phyloP scores from a whole-genome alignment of 2,329 filamentous ascomycete species.

The Aquanectria penicillioides region DNA sequence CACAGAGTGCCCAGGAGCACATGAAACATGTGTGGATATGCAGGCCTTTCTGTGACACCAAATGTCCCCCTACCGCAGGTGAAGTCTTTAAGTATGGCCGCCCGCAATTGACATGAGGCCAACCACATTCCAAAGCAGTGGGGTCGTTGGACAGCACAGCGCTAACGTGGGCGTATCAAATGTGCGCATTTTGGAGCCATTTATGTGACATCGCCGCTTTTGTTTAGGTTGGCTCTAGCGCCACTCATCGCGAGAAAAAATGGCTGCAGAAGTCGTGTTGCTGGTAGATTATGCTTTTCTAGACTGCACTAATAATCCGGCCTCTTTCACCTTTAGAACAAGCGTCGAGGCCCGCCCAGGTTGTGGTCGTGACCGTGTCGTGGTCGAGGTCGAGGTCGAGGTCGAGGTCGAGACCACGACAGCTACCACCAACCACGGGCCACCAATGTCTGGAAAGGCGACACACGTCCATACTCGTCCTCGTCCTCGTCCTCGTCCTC shows the following conservation, averaged over 20 bases:
- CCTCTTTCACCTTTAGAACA: not conserved
- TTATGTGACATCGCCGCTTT: slow-evolving; percentile 6
- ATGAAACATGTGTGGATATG: slow-evolving; percentile 10
- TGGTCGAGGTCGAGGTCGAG: too few species aligned
- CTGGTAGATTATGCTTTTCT: not conserved
- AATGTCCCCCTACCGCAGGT: not conserved
- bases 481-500: too few species aligned
- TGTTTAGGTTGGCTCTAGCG: not conserved
- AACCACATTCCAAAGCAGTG: not conserved
- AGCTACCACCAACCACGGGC: too few species aligned
- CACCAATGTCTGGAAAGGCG: too few species aligned
- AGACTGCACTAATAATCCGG: not conserved
- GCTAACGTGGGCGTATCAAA: slow-evolving; percentile 1
- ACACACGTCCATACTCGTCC: too few species aligned
- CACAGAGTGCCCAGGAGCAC: not conserved
- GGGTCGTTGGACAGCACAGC: slow-evolving; percentile 7
- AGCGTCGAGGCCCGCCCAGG: too few species aligned
- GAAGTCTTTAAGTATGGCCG: too few species aligned
- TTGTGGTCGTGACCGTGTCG: too few species aligned
- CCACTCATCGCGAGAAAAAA: not conserved
- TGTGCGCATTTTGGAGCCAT: too few species aligned
- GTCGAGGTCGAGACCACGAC: too few species aligned
- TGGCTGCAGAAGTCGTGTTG: not conserved
- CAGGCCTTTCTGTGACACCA: not conserved
- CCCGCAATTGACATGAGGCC: not conserved